Evolutionary conservation across 768 basidiomycete genomes (phyloP).

Genomic region (Leccinum rimulosum): DNA sequence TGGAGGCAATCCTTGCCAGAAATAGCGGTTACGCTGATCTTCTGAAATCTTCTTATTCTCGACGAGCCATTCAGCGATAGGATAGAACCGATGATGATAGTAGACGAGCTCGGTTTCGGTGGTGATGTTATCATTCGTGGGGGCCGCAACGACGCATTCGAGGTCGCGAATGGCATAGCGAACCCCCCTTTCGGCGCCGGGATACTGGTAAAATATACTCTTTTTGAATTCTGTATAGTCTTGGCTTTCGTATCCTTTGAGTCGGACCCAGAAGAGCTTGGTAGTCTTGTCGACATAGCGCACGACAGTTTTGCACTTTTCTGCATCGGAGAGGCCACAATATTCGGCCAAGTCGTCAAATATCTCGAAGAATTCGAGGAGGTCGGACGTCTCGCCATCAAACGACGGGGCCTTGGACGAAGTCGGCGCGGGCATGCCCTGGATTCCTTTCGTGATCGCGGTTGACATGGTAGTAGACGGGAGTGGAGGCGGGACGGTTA

Average conservation of each 20-base stretch:
- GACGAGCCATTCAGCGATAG: neutral
- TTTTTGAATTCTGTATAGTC: neutral
- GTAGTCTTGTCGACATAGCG: neutral
- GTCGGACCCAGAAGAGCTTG: neutral
- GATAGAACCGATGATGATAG: neutral
- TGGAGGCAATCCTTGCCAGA: neutral
- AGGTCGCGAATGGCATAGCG: neutral
- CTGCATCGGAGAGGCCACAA: neutral
- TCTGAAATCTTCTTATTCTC: neutral
- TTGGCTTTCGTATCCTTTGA: neutral
- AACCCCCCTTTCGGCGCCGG: neutral
- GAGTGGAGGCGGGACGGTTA: neutral
- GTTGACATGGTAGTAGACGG: neutral
- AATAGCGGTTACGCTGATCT: neutral
- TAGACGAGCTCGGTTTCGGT: neutral
- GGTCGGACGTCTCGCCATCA: neutral
- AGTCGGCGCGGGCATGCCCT: neutral
- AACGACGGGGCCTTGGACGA: neutral
- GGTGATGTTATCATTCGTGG: neutral
- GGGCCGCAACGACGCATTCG: neutral
- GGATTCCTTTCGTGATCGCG: neutral
- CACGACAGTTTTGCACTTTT: neutral
- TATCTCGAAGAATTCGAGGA: constrained; percentile 1
- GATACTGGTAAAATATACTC: neutral
- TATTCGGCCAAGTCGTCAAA: constrained; percentile 1